These are phyloP conservation scores for Candida gigantensis DNA, from an alignment of 1,139 yeast genomes.

Conservation along the genomic window DNA sequence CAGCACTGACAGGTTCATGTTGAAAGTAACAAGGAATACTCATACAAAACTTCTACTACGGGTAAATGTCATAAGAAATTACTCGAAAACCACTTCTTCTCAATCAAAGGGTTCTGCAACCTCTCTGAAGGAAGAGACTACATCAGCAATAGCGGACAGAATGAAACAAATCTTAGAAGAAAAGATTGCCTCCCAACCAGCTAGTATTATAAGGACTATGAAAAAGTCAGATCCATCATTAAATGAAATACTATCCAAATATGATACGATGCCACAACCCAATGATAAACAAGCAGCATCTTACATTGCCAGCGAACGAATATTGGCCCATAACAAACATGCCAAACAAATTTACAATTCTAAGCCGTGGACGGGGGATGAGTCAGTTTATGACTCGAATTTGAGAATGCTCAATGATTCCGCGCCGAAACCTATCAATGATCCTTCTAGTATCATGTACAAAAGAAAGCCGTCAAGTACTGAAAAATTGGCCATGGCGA, in stretches of 20 bases:
- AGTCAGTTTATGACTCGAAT: constrained; percentile 50
- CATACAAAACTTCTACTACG: no score
- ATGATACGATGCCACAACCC: constrained; percentile 9
- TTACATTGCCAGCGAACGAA: constrained; percentile 30
- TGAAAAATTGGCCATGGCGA: constrained; percentile 56
- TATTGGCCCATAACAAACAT: constrained; percentile 42
- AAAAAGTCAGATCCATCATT: constrained; percentile 17
- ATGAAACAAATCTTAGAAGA: constrained; percentile 33
- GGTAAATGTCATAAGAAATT: no score
- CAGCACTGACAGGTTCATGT: no score
- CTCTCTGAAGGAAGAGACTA: neutral
- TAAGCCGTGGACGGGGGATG: constrained; percentile 72
- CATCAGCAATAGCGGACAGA: constrained; percentile 23
- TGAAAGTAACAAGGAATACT: no score
- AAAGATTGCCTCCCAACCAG: constrained; percentile 19
- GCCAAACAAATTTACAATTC: constrained; percentile 47
- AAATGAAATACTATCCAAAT: constrained; percentile 11
- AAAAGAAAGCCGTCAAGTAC: constrained; percentile 19
- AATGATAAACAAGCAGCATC: constrained; percentile 16
- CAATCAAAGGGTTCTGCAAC: no score
- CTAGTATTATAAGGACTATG: constrained; percentile 15
- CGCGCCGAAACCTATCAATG: constrained; percentile 48
- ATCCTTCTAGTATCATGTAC: constrained; percentile 13
- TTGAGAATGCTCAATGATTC: constrained; percentile 65
- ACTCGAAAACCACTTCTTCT: no score